A percentile compares a stretch with the other conserved stretches of the same genome.
These are phyloP conservation scores for Verticillium isaacii DNA, from an alignment of 2,329 filamentous ascomycete genomes.

Conservation along the genomic window DNA sequence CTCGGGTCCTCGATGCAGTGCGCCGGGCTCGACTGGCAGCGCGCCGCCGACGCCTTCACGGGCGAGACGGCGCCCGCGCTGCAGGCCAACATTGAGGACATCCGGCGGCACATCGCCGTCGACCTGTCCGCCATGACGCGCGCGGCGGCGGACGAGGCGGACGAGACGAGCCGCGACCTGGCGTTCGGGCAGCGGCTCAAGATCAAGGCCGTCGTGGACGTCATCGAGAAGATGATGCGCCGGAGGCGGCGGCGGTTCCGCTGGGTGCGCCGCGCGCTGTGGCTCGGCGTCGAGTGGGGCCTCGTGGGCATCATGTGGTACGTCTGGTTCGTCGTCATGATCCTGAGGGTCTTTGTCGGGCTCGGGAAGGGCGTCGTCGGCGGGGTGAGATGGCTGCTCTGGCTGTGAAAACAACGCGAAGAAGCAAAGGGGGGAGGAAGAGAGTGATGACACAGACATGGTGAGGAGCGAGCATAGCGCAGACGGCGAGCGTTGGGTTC, in stretches of 20 bases:
- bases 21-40: conserved; percentile 53
- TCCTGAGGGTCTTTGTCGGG: conserved; percentile 62
- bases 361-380: conserved; percentile 54
- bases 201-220: conserved; percentile 75
- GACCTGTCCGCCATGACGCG: conserved; percentile 58
- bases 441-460: not conserved
- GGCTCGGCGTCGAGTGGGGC: conserved; percentile 80
- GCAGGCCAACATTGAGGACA: conserved; percentile 39
- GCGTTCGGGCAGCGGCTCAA: conserved; percentile 72
- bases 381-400: conserved; percentile 75
- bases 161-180: conserved; percentile 71
- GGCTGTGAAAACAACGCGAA: conserved; percentile 46
- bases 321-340: conserved; percentile 83
- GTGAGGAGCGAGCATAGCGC: not conserved
- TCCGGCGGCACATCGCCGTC: conserved; percentile 42
- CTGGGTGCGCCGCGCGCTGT: conserved; percentile 71
- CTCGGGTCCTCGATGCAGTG: conserved; percentile 41
- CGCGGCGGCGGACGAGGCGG: conserved; percentile 69
- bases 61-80: conserved; percentile 51
- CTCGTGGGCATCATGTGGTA: conserved; percentile 91
- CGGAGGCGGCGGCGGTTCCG: conserved; percentile 63
- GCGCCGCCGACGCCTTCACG: conserved; percentile 54
- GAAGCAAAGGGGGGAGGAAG: not conserved
- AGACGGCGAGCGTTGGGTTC: not conserved
- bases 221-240: conserved; percentile 71